Evolutionary conservation across 345 rosid species (phyloP).

Genomic region (Trapa bicornis): DNA sequence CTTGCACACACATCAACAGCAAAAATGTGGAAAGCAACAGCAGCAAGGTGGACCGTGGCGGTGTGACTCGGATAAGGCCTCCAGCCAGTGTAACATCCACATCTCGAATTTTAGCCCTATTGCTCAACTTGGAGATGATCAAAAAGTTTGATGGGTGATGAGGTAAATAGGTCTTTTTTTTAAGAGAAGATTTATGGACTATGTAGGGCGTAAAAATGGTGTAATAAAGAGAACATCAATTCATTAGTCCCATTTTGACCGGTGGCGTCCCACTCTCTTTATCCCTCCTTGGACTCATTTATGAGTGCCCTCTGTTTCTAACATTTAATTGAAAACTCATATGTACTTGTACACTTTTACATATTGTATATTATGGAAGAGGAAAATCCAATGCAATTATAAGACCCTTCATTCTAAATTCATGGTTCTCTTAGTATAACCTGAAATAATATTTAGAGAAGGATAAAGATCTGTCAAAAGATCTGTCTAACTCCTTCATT

Average conservation of each 20-base stretch:
- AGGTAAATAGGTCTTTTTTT: too few species aligned
- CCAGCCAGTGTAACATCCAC: background rate
- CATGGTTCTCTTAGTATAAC: too few species aligned
- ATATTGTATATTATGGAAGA: too few species aligned
- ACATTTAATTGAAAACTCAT: background rate
- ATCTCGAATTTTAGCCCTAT: background rate
- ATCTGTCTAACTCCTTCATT: too few species aligned
- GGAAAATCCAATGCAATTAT: background rate
- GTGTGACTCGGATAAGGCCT: background rate
- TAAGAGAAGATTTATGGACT: too few species aligned
- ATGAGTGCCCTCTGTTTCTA: background rate
- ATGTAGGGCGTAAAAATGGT: too few species aligned
- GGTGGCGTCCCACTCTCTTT: background rate
- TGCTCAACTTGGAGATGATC: too few species aligned
- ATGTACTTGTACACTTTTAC: too few species aligned
- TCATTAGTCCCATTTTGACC: background rate
- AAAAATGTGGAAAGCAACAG: background rate
- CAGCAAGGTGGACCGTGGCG: background rate
- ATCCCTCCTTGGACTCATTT: background rate
- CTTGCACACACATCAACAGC: background rate
- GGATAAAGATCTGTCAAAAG: too few species aligned
- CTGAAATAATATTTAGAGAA: too few species aligned
- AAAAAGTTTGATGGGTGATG: too few species aligned
- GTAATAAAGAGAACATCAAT: background rate
- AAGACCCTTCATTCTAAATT: too few species aligned